Conservation (phyloP, 1,284 basidiomycete genomes). For the Pyrrhoderma lamaoense region DNA sequence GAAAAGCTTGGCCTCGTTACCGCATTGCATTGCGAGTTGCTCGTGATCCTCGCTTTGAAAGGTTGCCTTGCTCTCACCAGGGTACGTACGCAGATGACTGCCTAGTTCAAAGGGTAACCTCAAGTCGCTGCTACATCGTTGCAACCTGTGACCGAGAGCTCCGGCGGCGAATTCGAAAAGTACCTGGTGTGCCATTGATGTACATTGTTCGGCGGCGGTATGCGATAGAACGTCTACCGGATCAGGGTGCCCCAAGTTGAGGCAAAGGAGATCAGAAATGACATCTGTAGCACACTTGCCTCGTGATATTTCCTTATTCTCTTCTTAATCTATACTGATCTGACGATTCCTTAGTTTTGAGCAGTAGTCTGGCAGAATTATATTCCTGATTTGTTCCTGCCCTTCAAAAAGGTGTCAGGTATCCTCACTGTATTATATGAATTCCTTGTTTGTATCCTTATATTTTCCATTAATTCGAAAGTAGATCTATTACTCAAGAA, state of each 20-base stretch:
- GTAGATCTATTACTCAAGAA: too few relatives aligned
- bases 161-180: constrained; percentile 84
- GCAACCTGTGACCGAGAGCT: constrained; percentile 98
- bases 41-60: constrained; percentile 94
- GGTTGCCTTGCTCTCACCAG: constrained; percentile 84
- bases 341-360: too few relatives aligned
- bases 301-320: not conserved
- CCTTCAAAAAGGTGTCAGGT: too few relatives aligned
- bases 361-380: too few relatives aligned
- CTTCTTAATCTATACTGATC: not conserved
- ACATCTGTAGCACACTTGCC: not conserved
- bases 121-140: constrained; percentile 96
- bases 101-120: constrained; percentile 88
- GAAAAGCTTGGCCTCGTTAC: constrained; percentile 98
- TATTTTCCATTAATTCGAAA: too few relatives aligned
- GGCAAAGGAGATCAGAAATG: not conserved
- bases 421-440: too few relatives aligned
- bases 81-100: constrained; percentile 99
- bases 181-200: constrained; percentile 94
- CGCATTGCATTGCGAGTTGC: constrained; percentile 91
- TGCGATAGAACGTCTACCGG: constrained; percentile 88
- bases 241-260: constrained; percentile 69
- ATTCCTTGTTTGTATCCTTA: too few relatives aligned
- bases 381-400: too few relatives aligned
- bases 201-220: constrained; percentile 89